Evolutionary conservation across 139 green algal genomes (phyloP).

Genomic region (Chlamydomonas sp.): DNA sequence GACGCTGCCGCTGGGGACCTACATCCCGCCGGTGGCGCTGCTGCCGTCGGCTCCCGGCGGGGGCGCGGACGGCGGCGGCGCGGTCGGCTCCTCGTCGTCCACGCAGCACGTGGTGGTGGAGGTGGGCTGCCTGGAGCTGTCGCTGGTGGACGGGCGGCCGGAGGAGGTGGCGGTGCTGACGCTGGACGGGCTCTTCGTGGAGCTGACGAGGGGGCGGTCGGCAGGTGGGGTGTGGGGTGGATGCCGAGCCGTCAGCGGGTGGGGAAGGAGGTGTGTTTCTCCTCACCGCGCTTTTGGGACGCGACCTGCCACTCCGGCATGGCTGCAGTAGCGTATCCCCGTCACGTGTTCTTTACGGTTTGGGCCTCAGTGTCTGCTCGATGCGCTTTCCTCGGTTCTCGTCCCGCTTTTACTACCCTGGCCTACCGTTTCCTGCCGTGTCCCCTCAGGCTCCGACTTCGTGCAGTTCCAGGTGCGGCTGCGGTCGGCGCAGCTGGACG

Average conservation of each 20-base stretch:
- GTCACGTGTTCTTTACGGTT: too few relatives aligned
- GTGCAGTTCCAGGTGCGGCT: background rate
- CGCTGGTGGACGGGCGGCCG: constrained; percentile 77
- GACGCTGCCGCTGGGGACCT: background rate
- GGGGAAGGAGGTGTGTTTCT: too few relatives aligned
- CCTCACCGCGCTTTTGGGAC: too few relatives aligned
- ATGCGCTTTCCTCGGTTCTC: background rate
- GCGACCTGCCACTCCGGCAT: too few relatives aligned
- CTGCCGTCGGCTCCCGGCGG: background rate
- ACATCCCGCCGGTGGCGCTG: background rate
- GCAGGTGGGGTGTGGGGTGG: background rate
- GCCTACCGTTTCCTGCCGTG: background rate
- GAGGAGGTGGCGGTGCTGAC: constrained; percentile 81
- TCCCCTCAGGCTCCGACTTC: constrained; percentile 1
- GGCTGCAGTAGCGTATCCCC: too few relatives aligned
- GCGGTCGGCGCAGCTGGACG: constrained; percentile 73
- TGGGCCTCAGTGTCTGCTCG: background rate
- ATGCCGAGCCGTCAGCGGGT: too few relatives aligned
- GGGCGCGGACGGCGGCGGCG: background rate
- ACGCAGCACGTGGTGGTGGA: constrained; percentile 3
- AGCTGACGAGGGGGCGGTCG: constrained; percentile 22
- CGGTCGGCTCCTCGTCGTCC: background rate
- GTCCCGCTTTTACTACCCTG: background rate
- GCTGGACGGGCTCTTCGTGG: constrained; percentile 54
- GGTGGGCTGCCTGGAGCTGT: constrained; percentile 67